phyloP scores from a whole-genome alignment of 805 yeast genomes.

The Candida sanyiensis region DNA sequence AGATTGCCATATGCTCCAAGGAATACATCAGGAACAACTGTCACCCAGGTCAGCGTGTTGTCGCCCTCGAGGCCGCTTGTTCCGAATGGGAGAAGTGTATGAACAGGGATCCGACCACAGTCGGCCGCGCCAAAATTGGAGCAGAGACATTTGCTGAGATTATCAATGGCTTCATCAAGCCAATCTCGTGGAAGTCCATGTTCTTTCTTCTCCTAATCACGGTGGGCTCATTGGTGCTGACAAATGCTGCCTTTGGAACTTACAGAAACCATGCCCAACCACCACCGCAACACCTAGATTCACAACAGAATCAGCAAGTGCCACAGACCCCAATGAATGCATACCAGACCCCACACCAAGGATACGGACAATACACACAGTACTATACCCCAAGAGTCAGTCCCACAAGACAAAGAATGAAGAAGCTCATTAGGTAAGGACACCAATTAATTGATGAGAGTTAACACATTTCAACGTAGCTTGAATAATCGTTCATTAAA shows the following conservation, averaged over 20 bases:
- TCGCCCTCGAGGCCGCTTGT: constrained; percentile 69
- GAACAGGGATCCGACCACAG: constrained; percentile 63
- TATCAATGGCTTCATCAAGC: constrained; percentile 66
- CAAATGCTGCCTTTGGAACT: constrained; percentile 46
- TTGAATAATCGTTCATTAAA: neutral
- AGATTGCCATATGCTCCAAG: constrained; percentile 61
- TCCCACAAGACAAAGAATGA: constrained; percentile 10
- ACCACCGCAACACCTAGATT: constrained; percentile 6
- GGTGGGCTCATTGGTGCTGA: constrained; percentile 46
- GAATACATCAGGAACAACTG: constrained; percentile 74
- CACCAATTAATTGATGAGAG: neutral
- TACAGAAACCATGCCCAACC: constrained; percentile 28
- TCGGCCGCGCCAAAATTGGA: constrained; percentile 65
- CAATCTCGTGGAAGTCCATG: constrained; percentile 66
- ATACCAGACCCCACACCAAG: constrained; percentile 14
- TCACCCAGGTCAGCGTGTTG: constrained; percentile 55
- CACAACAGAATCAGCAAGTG: constrained; percentile 9
- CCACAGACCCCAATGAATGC: constrained; percentile 21
- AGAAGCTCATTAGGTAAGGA: neutral
- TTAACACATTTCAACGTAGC: neutral
- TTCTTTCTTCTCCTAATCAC: constrained; percentile 39
- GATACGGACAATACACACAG: constrained; percentile 4
- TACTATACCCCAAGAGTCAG: constrained; percentile 9
- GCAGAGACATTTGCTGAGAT: constrained; percentile 83
- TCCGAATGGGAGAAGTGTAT: constrained; percentile 75